Conservation (phyloP, 805 yeast genomes). For the Blastobotrys terrestris region DNA sequence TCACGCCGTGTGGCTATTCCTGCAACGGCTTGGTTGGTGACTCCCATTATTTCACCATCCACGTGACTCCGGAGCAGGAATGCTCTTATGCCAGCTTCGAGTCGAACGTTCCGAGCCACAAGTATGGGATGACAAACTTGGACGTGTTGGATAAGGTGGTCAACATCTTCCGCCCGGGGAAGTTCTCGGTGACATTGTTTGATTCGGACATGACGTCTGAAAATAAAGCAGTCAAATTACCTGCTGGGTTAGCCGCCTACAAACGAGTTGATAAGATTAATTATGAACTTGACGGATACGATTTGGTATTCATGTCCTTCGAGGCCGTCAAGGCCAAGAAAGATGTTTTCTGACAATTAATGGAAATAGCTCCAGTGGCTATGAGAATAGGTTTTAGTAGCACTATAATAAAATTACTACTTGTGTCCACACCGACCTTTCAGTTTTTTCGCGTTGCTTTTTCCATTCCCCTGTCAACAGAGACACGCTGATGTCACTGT, state of each 20-base stretch:
- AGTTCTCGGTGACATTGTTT: constrained; percentile 59
- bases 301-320: constrained; percentile 64
- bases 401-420: no score
- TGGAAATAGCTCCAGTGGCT: neutral
- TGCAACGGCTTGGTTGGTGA: constrained; percentile 70
- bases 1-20: constrained; percentile 91
- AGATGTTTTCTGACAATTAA: neutral
- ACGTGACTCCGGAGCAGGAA: constrained; percentile 88
- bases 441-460: no score
- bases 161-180: constrained; percentile 63
- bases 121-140: constrained; percentile 38
- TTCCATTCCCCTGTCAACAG: no score
- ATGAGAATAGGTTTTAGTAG: neutral
- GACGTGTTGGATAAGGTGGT: constrained; percentile 58
- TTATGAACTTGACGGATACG: constrained; percentile 71
- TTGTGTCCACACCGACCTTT: no score
- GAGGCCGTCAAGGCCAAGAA: constrained; percentile 18
- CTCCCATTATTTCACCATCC: constrained; percentile 71
- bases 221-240: constrained; percentile 10
- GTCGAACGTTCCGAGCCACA: constrained; percentile 60
- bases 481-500: no score
- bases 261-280: constrained; percentile 58
- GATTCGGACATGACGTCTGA: constrained; percentile 27
- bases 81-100: constrained; percentile 98
- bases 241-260: constrained; percentile 42